phyloP scores from a whole-genome alignment of 257 asterid species.

The Gentiana straminea region DNA sequence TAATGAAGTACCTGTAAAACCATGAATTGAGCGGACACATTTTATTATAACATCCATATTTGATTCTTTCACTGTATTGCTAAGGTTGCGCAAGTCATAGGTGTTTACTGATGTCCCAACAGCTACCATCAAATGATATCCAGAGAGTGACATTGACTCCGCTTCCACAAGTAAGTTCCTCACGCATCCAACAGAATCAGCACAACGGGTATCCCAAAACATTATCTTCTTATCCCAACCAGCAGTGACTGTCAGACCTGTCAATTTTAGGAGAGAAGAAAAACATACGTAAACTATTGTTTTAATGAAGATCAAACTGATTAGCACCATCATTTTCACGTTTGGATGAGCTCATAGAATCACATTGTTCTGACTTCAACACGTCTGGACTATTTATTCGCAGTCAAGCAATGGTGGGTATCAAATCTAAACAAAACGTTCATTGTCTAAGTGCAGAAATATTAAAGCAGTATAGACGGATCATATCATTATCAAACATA shows the following conservation, averaged over 20 bases:
- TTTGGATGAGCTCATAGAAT: background rate
- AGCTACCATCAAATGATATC: slow-evolving; percentile 55
- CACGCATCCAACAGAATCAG: slow-evolving; percentile 34
- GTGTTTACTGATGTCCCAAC: slow-evolving; percentile 45
- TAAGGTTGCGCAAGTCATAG: slow-evolving; percentile 59
- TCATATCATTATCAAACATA: too few relatives aligned
- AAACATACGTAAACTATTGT: background rate
- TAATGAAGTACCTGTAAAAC: slow-evolving; percentile 49
- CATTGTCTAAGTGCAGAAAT: too few relatives aligned
- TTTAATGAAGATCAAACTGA: background rate
- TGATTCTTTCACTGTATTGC: slow-evolving; percentile 32
- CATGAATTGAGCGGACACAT: slow-evolving; percentile 62
- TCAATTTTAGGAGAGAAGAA: background rate
- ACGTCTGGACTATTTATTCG: background rate
- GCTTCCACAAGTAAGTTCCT: slow-evolving; percentile 34
- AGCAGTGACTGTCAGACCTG: slow-evolving; percentile 59
- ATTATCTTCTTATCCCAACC: slow-evolving; percentile 76
- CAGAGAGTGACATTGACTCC: slow-evolving; percentile 66
- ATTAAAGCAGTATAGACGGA: too few relatives aligned
- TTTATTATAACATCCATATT: slow-evolving; percentile 34
- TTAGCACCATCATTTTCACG: background rate
- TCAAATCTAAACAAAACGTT: background rate
- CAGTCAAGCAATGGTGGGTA: background rate
- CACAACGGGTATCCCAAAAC: slow-evolving; percentile 72
- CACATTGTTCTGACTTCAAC: background rate